Percentiles rank a stretch among this genome's conserved stretches.
Conservation (phyloP, 2,329 filamentous ascomycete genomes). For the Zasmidium citrigriseum region DNA sequence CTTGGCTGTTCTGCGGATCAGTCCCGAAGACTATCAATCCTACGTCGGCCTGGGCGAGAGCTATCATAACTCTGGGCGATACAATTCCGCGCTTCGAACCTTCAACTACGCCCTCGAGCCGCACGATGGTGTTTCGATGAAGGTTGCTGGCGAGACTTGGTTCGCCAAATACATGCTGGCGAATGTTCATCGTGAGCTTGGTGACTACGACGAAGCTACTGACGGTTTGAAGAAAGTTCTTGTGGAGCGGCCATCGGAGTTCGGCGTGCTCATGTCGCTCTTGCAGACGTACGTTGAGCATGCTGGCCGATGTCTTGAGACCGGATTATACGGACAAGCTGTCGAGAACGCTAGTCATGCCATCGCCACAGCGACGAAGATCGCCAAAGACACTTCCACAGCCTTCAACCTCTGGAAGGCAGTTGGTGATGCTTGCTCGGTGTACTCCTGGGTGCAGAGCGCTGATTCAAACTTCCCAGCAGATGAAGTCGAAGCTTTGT, state of each 20-base stretch:
- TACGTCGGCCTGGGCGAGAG: conserved; percentile 98
- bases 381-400: conserved; percentile 62
- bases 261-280: conserved; percentile 83
- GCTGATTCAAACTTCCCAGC: conserved; percentile 65
- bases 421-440: conserved; percentile 80
- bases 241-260: conserved; percentile 67
- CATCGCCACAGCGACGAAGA: conserved; percentile 65
- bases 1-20: conserved; percentile 80
- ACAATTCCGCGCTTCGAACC: conserved; percentile 90
- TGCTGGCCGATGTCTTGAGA: conserved; percentile 74
- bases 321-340: conserved; percentile 83
- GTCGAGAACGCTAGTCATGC: conserved; percentile 68
- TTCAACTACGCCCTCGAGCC: conserved; percentile 82
- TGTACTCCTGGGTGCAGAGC: conserved; percentile 78
- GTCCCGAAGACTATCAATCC: conserved; percentile 86
- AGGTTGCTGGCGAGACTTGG: conserved; percentile 73
- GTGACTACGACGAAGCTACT: conserved; percentile 84
- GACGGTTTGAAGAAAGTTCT: conserved; percentile 74
- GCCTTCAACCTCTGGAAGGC: conserved; percentile 97
- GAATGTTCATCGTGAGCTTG: conserved; percentile 89
- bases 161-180: conserved; percentile 96
- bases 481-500: conserved; percentile 57
- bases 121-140: conserved; percentile 59
- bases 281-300: conserved; percentile 86
- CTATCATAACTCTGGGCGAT: conserved; percentile 90